Percentiles rank a stretch among this genome's conserved stretches.
phyloP scores from a whole-genome alignment of 2,329 filamentous ascomycete genomes.

The Colletotrichum filicis region DNA sequence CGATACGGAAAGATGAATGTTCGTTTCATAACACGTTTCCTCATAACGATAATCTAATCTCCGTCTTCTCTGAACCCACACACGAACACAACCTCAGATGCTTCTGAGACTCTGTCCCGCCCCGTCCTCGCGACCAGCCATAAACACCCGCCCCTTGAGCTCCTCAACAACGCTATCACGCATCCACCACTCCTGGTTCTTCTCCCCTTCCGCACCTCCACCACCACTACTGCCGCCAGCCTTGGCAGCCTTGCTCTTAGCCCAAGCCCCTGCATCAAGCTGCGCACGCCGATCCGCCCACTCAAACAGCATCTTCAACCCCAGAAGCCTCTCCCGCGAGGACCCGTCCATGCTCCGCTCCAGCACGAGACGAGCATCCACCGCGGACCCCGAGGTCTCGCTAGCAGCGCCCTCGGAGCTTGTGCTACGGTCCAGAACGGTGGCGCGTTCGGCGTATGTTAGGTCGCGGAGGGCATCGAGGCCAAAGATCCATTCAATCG shows the following conservation, averaged over 20 bases:
- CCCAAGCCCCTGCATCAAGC: conserved; percentile 41
- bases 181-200: conserved; percentile 63
- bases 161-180: conserved; percentile 64
- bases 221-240: not conserved
- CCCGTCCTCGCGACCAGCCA: conserved; percentile 51
- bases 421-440: conserved; percentile 65
- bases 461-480: conserved; percentile 65
- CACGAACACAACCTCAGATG: not conserved
- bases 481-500: conserved; percentile 81
- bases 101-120: conserved; percentile 40
- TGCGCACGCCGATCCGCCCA: conserved; percentile 61
- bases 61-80: not conserved
- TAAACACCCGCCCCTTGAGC: conserved; percentile 66
- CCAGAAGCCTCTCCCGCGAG: conserved; percentile 55
- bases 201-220: conserved; percentile 37
- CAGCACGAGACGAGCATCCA: conserved; percentile 80
- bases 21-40: conserved; percentile 4
- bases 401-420: conserved; percentile 60
- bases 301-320: conserved; percentile 64
- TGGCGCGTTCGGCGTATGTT: conserved; percentile 74
- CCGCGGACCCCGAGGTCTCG: conserved; percentile 52
- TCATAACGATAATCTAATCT: conserved; percentile 1
- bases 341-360: conserved; percentile 59
- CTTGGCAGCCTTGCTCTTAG: conserved; percentile 27
- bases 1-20: no score